Percentiles rank a stretch among this genome's conserved stretches.
These are phyloP conservation scores for Barnettozyma vustinii DNA, from an alignment of 805 yeast genomes.

Conservation along the genomic window DNA sequence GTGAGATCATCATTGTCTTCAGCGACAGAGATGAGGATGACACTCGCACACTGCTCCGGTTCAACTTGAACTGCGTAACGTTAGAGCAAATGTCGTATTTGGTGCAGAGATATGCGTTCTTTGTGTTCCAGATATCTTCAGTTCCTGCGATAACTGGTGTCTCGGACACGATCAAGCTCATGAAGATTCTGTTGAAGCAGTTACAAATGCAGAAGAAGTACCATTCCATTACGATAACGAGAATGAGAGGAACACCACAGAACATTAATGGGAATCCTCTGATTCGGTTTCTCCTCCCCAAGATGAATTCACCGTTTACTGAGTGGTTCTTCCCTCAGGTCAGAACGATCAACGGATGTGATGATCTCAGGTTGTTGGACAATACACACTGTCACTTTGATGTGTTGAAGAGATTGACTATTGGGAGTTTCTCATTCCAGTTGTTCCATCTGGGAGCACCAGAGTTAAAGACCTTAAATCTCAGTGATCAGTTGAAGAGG, in stretches of 20 bases:
- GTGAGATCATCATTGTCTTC: conserved; percentile 11
- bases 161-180: conserved; percentile 3
- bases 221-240: conserved; percentile 13
- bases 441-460: conserved; percentile 18
- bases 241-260: conserved; percentile 1
- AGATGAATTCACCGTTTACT: conserved; percentile 13
- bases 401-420: conserved; percentile 12
- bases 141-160: conserved; percentile 1
- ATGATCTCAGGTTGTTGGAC: conserved; percentile 20
- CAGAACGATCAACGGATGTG: conserved; percentile 14
- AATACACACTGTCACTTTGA: conserved; percentile 19
- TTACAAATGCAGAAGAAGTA: conserved; percentile 10
- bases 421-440: conserved; percentile 20
- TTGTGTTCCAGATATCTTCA: conserved; percentile 13
- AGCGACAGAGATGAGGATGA: conserved; percentile 2
- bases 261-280: conserved; percentile 9
- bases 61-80: conserved; percentile 9
- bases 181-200: conserved; percentile 14
- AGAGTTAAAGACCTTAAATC: conserved; percentile 10
- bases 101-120: conserved; percentile 10
- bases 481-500: conserved; percentile 12
- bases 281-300: conserved; percentile 15
- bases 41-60: background rate
- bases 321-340: conserved; percentile 18
- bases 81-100: conserved; percentile 4